Conservation (phyloP, 2,329 filamentous ascomycete species). For the Fusarium sororula region DNA sequence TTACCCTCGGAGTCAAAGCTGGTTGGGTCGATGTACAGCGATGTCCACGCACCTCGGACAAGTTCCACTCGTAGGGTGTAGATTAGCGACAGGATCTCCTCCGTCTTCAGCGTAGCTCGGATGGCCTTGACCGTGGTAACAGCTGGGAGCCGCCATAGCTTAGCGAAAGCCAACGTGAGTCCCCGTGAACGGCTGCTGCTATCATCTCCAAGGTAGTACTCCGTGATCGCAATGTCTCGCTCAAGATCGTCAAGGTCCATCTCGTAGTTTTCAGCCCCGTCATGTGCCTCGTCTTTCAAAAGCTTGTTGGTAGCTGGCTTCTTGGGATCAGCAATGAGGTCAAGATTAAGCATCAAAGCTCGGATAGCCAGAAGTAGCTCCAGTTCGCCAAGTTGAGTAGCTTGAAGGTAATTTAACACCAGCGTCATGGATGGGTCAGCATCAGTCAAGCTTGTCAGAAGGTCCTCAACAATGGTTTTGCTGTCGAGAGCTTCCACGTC, state of each 20-base stretch:
- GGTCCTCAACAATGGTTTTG: slow-evolving; percentile 64
- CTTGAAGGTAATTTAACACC: slow-evolving; percentile 71
- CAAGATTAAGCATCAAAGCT: slow-evolving; percentile 74
- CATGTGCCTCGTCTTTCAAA: slow-evolving; percentile 43
- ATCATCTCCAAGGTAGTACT: slow-evolving; percentile 73
- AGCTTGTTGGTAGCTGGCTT: slow-evolving; percentile 47
- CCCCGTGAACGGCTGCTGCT: slow-evolving; percentile 69
- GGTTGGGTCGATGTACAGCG: slow-evolving; percentile 71
- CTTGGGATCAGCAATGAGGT: slow-evolving; percentile 59
- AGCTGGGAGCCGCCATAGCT: slow-evolving; percentile 72
- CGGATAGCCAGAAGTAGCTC: slow-evolving; percentile 75
- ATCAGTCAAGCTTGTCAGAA: slow-evolving; percentile 69
- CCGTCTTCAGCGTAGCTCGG: slow-evolving; percentile 68
- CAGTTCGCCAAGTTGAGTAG: slow-evolving; percentile 70
- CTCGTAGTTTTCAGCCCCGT: slow-evolving; percentile 49
- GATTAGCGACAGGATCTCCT: slow-evolving; percentile 77
- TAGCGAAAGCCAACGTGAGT: slow-evolving; percentile 73
- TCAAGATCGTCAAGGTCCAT: slow-evolving; percentile 70
- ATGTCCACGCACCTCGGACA: slow-evolving; percentile 79
- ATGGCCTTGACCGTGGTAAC: slow-evolving; percentile 69
- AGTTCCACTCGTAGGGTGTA: slow-evolving; percentile 78
- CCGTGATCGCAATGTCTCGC: slow-evolving; percentile 72
- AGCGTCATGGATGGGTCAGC: slow-evolving; percentile 75
- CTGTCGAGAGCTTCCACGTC: slow-evolving; percentile 54
- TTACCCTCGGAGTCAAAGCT: slow-evolving; percentile 54